Percentiles rank a stretch among this genome's conserved stretches.
phyloP scores from a whole-genome alignment of 768 basidiomycete genomes.

The Auriscalpium orientale region DNA sequence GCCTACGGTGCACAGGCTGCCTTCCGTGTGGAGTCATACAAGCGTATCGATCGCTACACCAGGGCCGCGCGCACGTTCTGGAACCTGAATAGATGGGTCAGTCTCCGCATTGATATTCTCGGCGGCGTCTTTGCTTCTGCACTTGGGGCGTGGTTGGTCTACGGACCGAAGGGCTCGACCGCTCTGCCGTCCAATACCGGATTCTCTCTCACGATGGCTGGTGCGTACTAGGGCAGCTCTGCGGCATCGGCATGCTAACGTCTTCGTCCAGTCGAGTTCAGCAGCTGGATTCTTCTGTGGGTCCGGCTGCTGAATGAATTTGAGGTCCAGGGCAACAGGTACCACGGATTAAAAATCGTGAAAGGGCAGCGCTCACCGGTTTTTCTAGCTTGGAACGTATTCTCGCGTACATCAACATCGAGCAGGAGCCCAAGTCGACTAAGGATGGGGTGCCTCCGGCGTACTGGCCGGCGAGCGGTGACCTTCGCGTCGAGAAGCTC shows the following conservation, averaged over 20 bases:
- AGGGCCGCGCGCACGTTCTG: slow-evolving; percentile 36
- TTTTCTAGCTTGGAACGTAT: slow-evolving; percentile 40
- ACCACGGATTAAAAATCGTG: neutral
- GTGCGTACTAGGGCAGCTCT: slow-evolving; percentile 14
- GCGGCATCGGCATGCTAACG: neutral
- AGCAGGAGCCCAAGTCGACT: slow-evolving; percentile 41
- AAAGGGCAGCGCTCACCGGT: neutral
- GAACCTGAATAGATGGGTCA: slow-evolving; percentile 45
- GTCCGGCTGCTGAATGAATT: slow-evolving; percentile 36
- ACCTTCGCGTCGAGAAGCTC: slow-evolving; percentile 43
- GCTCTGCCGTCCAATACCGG: slow-evolving; percentile 31
- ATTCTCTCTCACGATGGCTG: slow-evolving; percentile 35
- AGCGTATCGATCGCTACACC: slow-evolving; percentile 42
- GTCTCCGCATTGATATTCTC: slow-evolving; percentile 46
- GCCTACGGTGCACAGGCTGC: slow-evolving; percentile 46
- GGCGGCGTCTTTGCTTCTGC: slow-evolving; percentile 44
- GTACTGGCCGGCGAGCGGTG: slow-evolving; percentile 55
- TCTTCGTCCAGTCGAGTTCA: slow-evolving; percentile 39
- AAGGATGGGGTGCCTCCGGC: slow-evolving; percentile 45
- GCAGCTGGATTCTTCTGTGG: slow-evolving; percentile 45
- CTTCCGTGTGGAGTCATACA: slow-evolving; percentile 34
- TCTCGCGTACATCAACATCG: slow-evolving; percentile 45
- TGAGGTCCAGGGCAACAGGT: slow-evolving; percentile 32
- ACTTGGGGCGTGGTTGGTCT: slow-evolving; percentile 47
- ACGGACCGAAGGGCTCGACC: slow-evolving; percentile 30